A percentile compares a stretch with the other conserved stretches of the same genome.
Evolutionary conservation across 1,284 basidiomycete genomes (phyloP).

Genomic region (Ustanciosporium gigantosporum): DNA sequence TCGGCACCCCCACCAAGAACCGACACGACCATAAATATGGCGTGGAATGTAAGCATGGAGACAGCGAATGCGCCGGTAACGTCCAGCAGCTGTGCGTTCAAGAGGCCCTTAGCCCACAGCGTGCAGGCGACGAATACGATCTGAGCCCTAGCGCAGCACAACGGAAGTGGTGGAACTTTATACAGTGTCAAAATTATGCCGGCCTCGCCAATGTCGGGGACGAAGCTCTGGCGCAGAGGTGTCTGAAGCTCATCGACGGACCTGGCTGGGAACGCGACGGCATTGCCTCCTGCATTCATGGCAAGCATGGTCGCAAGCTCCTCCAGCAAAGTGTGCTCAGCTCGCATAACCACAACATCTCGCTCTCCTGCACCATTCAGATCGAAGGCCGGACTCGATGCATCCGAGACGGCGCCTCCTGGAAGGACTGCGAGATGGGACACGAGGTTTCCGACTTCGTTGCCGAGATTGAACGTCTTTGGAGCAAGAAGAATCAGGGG

Average conservation of each 20-base stretch:
- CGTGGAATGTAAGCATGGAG: constrained; percentile 41
- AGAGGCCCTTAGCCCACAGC: constrained; percentile 35
- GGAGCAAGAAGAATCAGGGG: constrained; percentile 14
- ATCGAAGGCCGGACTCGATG: constrained; percentile 43
- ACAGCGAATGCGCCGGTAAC: constrained; percentile 44
- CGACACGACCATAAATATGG: constrained; percentile 17
- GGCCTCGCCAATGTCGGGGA: constrained; percentile 39
- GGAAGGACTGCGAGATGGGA: constrained; percentile 49
- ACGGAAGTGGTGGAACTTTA: constrained; percentile 46
- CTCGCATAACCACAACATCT: constrained; percentile 16
- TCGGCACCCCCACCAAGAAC: constrained; percentile 20
- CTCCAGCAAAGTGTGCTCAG: constrained; percentile 29
- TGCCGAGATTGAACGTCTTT: constrained; percentile 42
- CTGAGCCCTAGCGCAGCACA: constrained; percentile 46
- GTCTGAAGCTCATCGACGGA: constrained; percentile 35
- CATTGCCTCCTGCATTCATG: constrained; percentile 37
- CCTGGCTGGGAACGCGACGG: constrained; percentile 43
- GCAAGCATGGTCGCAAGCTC: constrained; percentile 32
- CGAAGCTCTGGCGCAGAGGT: constrained; percentile 31
- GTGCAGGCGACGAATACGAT: constrained; percentile 42
- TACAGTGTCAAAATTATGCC: constrained; percentile 43
- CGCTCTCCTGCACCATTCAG: constrained; percentile 37
- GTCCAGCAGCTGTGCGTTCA: constrained; percentile 51
- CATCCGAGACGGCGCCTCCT: constrained; percentile 39
- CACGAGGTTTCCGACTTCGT: constrained; percentile 43